phyloP scores from a whole-genome alignment of 257 asterid genomes.

The Coffea canephora region DNA sequence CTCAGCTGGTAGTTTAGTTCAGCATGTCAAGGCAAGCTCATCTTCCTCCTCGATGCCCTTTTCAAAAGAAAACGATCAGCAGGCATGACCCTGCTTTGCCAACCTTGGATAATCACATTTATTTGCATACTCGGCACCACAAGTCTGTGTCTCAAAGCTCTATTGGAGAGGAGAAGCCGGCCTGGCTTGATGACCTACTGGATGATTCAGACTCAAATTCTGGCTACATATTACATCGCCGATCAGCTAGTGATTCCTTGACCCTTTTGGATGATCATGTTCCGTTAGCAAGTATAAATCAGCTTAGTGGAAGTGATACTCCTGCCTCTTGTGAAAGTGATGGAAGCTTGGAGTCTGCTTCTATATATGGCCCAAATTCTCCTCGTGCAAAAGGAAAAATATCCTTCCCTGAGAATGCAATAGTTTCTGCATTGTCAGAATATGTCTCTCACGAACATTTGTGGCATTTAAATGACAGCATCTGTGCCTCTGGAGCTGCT shows the following conservation, averaged over 20 bases:
- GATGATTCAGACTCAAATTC: conserved; percentile 49
- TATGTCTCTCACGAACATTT: conserved; percentile 45
- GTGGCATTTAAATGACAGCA: conserved; percentile 42
- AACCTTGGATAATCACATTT: conserved; percentile 30
- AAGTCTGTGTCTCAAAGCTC: conserved; percentile 46
- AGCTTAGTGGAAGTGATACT: conserved; percentile 30
- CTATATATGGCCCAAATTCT: conserved; percentile 78
- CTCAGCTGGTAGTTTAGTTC: conserved; percentile 35
- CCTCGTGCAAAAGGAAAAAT: conserved; percentile 60
- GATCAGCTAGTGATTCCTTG: conserved; percentile 64
- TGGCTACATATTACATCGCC: conserved; percentile 32
- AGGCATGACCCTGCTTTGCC: conserved; percentile 23
- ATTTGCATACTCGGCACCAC: conserved; percentile 32
- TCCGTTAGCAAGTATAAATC: conserved; percentile 33
- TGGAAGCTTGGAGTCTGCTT: conserved; percentile 46
- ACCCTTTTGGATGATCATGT: conserved; percentile 39
- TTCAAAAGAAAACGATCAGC: conserved; percentile 50
- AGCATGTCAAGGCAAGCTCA: conserved; percentile 73
- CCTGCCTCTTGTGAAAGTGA: conserved; percentile 40
- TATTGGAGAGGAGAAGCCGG: conserved; percentile 55
- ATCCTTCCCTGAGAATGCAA: conserved; percentile 49
- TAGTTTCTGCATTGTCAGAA: conserved; percentile 63
- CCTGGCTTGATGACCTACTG: conserved; percentile 70
- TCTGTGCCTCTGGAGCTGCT: conserved; percentile 38
- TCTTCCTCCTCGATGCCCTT: conserved; percentile 90